phyloP scores from a whole-genome alignment of 73 alveolate genomes.

The Paramecium sonneborni region DNA sequence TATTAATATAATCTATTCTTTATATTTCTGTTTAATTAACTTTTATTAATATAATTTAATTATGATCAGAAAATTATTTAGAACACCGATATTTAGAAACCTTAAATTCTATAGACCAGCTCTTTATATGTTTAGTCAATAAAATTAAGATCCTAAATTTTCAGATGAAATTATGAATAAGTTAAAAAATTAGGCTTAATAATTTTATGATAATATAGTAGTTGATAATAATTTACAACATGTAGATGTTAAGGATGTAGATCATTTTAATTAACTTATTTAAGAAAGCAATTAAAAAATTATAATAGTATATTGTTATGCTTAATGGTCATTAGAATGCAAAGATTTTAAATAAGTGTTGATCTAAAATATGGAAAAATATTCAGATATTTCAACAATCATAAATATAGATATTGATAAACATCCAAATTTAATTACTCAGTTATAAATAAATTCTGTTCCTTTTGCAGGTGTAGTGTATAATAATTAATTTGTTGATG shows the following conservation, averaged over 20 bases:
- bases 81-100: not conserved
- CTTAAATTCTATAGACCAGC: not conserved
- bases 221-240: not conserved
- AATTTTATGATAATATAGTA: not conserved
- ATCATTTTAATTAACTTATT: not conserved
- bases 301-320: not conserved
- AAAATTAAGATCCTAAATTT: constrained; percentile 35
- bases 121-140: not conserved
- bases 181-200: not conserved
- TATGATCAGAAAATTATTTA: not conserved
- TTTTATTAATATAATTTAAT: not conserved
- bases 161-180: not conserved
- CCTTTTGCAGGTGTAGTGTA: constrained; percentile 8
- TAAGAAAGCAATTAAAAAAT: not conserved
- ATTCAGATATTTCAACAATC: not conserved
- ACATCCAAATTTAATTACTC: not conserved
- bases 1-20: not conserved
- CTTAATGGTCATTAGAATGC: constrained; percentile 9
- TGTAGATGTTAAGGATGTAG: not conserved
- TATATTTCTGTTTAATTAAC: not conserved
- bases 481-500: constrained; percentile 13
- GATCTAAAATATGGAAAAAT: not conserved
- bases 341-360: not conserved
- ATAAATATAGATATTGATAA: not conserved
- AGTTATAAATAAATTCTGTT: not conserved